Conservation (phyloP, 2,329 filamentous ascomycete species). For the Amphichorda felina region DNA sequence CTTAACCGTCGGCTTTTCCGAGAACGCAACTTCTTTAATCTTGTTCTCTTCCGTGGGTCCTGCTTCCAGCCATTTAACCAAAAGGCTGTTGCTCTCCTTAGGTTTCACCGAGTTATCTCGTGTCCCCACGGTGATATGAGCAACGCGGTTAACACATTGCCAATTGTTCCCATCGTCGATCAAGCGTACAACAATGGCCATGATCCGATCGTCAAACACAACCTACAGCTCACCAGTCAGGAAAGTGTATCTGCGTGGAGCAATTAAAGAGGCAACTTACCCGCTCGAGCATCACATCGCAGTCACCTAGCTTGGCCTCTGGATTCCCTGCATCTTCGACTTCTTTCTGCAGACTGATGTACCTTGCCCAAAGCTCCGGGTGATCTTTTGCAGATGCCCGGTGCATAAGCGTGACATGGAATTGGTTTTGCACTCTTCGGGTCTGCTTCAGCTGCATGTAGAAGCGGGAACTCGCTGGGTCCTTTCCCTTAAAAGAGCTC, state of each 20-base stretch:
- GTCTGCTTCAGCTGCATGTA: conserved; percentile 65
- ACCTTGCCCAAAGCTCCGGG: conserved; percentile 64
- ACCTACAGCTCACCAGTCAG: conserved; percentile 29
- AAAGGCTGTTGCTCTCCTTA: conserved; percentile 82
- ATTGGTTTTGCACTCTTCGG: conserved; percentile 68
- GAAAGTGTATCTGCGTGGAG: not conserved
- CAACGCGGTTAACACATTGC: conserved; percentile 64
- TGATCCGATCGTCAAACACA: conserved; percentile 76
- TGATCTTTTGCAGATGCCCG: conserved; percentile 48
- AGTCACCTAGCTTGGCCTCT: conserved; percentile 40
- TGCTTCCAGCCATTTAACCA: conserved; percentile 60
- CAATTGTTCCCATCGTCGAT: conserved; percentile 43
- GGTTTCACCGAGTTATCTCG: conserved; percentile 66
- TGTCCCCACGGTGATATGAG: conserved; percentile 88
- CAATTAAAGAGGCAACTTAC: conserved; percentile 18
- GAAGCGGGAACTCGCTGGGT: conserved; percentile 36
- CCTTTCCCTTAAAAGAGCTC: conserved; percentile 49
- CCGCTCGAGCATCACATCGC: conserved; percentile 51
- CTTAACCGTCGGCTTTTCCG: conserved; percentile 32
- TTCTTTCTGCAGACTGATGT: conserved; percentile 45
- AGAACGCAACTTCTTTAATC: conserved; percentile 36
- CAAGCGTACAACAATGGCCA: conserved; percentile 81
- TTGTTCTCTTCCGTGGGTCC: conserved; percentile 30
- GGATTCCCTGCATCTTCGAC: conserved; percentile 20
- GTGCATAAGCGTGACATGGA: conserved; percentile 93